A percentile compares a stretch with the other conserved stretches of the same genome.
phyloP scores from a whole-genome alignment of 805 yeast genomes.

The Candida verbasci region DNA sequence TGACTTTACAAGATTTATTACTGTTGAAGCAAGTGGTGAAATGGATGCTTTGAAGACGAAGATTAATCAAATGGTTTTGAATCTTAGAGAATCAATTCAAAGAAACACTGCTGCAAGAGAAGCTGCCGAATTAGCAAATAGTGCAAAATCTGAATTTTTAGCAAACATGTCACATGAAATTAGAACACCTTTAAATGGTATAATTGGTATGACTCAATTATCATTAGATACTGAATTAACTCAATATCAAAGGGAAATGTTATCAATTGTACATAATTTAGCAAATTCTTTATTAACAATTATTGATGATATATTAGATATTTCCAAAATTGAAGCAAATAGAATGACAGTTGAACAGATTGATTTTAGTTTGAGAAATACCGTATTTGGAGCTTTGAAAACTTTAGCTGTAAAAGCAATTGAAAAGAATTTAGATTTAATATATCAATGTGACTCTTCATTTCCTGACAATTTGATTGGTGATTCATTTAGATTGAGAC shows the following conservation, averaged over 20 bases:
- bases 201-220: conserved; percentile 87
- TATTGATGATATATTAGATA: conserved; percentile 86
- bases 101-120: conserved; percentile 91
- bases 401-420: conserved; percentile 87
- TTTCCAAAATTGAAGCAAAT: conserved; percentile 89
- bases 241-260: conserved; percentile 89
- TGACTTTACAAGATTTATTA: conserved; percentile 83
- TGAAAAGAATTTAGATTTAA: conserved; percentile 75
- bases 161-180: conserved; percentile 75
- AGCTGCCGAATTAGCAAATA: conserved; percentile 87
- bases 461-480: conserved; percentile 87
- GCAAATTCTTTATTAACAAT: conserved; percentile 83
- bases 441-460: conserved; percentile 78
- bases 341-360: conserved; percentile 90
- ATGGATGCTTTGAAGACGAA: conserved; percentile 70
- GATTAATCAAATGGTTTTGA: conserved; percentile 78
- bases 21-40: conserved; percentile 90
- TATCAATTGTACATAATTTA: conserved; percentile 81
- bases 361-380: conserved; percentile 80
- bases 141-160: conserved; percentile 84
- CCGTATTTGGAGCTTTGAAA: conserved; percentile 85
- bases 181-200: conserved; percentile 90
- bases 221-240: conserved; percentile 85
- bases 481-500: conserved; percentile 83
- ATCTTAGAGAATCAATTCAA: conserved; percentile 82